These are phyloP conservation scores for Tylopilus balloui DNA, from an alignment of 768 basidiomycete genomes.

Conservation along the genomic window DNA sequence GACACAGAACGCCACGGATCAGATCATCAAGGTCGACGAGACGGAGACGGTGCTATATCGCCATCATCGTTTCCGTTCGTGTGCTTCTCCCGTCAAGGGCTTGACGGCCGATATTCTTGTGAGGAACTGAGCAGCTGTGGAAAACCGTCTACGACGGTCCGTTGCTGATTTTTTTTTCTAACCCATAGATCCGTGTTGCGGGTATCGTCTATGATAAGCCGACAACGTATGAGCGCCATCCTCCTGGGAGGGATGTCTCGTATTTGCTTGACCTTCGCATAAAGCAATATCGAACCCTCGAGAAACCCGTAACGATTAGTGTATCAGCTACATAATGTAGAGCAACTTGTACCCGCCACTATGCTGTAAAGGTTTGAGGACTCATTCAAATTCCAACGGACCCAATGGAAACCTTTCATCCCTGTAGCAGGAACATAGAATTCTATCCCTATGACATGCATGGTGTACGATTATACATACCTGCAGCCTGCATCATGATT, in stretches of 20 bases:
- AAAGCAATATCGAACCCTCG: conserved; percentile 19
- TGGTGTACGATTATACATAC: neutral
- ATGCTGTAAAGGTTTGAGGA: neutral
- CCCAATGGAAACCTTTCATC: neutral
- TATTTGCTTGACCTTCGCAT: conserved; percentile 27
- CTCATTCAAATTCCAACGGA: neutral
- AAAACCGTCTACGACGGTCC: neutral
- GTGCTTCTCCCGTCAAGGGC: conserved; percentile 78
- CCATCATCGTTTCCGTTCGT: conserved; percentile 79
- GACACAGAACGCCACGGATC: conserved; percentile 60
- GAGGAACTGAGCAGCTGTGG: conserved; percentile 19
- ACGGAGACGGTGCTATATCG: conserved; percentile 57
- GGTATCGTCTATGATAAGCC: conserved; percentile 55
- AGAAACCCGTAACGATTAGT: conserved; percentile 1
- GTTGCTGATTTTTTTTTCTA: neutral
- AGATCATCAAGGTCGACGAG: conserved; percentile 35
- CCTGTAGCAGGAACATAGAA: neutral
- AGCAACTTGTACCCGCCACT: too few species aligned
- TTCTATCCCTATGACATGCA: neutral
- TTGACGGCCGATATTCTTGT: conserved; percentile 81
- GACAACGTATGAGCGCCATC: conserved; percentile 54
- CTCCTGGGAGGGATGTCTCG: conserved; percentile 43
- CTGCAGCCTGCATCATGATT: conserved; percentile 13
- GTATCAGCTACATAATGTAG: conserved; percentile 1
- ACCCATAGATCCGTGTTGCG: conserved; percentile 41